phyloP scores from a whole-genome alignment of 495 filamentous ascomycete genomes.

The Melanomma pulvis-pyrius region DNA sequence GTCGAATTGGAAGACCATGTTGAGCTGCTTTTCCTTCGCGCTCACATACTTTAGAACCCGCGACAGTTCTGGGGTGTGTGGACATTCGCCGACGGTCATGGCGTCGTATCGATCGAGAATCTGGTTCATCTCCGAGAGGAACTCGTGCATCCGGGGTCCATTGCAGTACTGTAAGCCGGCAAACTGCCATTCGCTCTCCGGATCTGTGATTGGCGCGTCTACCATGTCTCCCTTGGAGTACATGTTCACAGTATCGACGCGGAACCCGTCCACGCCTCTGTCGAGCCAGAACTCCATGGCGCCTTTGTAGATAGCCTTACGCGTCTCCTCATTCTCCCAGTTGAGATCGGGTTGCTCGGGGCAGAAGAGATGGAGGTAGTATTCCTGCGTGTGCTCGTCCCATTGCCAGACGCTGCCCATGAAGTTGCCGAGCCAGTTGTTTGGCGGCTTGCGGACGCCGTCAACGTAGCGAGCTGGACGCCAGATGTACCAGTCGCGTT shows the following conservation, averaged over 20 bases:
- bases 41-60: conserved; percentile 32
- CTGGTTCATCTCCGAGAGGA: conserved; percentile 39
- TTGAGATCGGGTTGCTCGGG: conserved; percentile 46
- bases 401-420: conserved; percentile 21
- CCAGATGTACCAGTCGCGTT: conserved; percentile 47
- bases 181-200: conserved; percentile 26
- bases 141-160: conserved; percentile 44
- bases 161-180: conserved; percentile 33
- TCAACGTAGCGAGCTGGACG: conserved; percentile 32
- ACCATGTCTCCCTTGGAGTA: conserved; percentile 38
- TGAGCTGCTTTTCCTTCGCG: conserved; percentile 30
- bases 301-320: conserved; percentile 39
- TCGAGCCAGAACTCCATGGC: conserved; percentile 44
- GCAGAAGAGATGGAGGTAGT: conserved; percentile 44
- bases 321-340: conserved; percentile 39
- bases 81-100: conserved; percentile 41
- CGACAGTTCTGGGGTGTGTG: conserved; percentile 30
- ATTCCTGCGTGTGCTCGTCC: conserved; percentile 33
- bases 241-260: conserved; percentile 42
- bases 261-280: conserved; percentile 41
- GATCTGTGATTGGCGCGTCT: conserved; percentile 40
- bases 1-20: conserved; percentile 46
- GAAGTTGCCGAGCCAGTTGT: conserved; percentile 44
- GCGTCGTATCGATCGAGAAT: conserved; percentile 33
- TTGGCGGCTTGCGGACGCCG: conserved; percentile 41